Base-by-base conservation (phyloP, 768 basidiomycete genomes). In the Pseudohyphozyma bogoriensis region DNA sequence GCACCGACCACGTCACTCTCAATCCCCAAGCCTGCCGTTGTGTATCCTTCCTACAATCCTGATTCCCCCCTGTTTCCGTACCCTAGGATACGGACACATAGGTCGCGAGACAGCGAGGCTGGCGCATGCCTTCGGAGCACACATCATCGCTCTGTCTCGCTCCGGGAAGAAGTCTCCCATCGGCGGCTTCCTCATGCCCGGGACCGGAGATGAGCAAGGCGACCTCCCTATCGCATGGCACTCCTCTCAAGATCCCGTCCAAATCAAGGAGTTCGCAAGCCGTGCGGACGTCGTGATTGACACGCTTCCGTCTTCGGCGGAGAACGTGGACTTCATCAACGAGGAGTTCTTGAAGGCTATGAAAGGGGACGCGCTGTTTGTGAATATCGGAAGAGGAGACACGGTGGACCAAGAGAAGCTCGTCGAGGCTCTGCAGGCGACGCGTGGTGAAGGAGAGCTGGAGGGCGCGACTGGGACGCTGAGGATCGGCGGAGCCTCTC, bases 311-410 rank as follows among this genome's bases (percentile, higher is more conserved):
- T 52, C 53, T 29, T 39, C 46, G 24, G 42, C 20, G 16, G 40
- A 39, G 12, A 67, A 59, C 26, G 37, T n/a, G 13, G 8, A 33
- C 2, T 59, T 67, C 7, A 42, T 67, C 15, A 60, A 56, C 2
- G 37, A 24, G n/a, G 50, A 55, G 7, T 56, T 64, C 58, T 31
- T 67, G 7, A 59, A 32, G 40, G 63, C 63, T 20, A 64, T 76
- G 49, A 72, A 71, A 22, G 62, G 73, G 22, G 69, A 68, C 24
- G 69, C 70, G 4, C 63, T 74, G 29, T 73, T 75, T 39, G 62
- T 75, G 44, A 76, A 76, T 58, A 72, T 75, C 28, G 75, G 75
- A 2, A 60, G 75, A 44, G 75, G 75, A 11, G 70, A 72, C 52
- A 68, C 75, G 24, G 67, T 73, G 28, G 65, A 71, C 32, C 59